A percentile compares a stretch with the other conserved stretches of the same genome.
These are phyloP conservation scores for Flaveria bidentis DNA, from an alignment of 129 eudicot genomes.

Conservation along the genomic window DNA sequence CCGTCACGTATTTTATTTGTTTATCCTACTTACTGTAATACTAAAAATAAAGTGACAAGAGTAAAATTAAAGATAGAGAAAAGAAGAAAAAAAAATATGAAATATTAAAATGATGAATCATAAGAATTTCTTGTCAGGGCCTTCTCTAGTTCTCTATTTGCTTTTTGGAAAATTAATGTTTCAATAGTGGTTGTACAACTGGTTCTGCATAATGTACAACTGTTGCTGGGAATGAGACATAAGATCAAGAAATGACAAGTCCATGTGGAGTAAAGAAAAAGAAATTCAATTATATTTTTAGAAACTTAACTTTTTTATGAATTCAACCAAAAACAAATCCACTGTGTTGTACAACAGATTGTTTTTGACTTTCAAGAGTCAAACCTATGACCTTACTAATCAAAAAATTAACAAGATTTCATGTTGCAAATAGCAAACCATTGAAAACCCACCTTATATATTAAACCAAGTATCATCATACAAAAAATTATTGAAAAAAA, in stretches of 20 bases:
- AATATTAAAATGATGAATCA: background rate
- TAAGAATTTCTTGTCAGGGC: background rate
- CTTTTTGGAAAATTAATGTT: slow-evolving; percentile 32
- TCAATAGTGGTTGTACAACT: slow-evolving; percentile 13
- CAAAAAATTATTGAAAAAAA: background rate
- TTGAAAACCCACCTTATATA: background rate
- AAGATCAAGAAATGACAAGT: slow-evolving; percentile 40
- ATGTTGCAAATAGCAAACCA: background rate
- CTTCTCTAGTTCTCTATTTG: slow-evolving; percentile 7
- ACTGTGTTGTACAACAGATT: slow-evolving; percentile 9
- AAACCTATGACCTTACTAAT: slow-evolving; percentile 6
- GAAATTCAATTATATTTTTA: slow-evolving; percentile 25
- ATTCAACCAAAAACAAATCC: slow-evolving; percentile 29
- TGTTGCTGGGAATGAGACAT: slow-evolving; percentile 34
- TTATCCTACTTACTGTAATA: background rate
- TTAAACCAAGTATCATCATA: slow-evolving; percentile 1
- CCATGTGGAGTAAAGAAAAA: slow-evolving; percentile 45
- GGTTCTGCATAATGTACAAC: slow-evolving; percentile 32
- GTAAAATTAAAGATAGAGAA: background rate
- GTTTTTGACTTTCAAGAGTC: slow-evolving; percentile 29
- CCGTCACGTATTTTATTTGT: no score
- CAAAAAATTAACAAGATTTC: slow-evolving; percentile 7
- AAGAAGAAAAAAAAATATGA: background rate
- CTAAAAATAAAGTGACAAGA: background rate
- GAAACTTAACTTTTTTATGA: slow-evolving; percentile 18